phyloP scores from a whole-genome alignment of 1,139 yeast species.

The Keqinozyma sinolaborantium region DNA sequence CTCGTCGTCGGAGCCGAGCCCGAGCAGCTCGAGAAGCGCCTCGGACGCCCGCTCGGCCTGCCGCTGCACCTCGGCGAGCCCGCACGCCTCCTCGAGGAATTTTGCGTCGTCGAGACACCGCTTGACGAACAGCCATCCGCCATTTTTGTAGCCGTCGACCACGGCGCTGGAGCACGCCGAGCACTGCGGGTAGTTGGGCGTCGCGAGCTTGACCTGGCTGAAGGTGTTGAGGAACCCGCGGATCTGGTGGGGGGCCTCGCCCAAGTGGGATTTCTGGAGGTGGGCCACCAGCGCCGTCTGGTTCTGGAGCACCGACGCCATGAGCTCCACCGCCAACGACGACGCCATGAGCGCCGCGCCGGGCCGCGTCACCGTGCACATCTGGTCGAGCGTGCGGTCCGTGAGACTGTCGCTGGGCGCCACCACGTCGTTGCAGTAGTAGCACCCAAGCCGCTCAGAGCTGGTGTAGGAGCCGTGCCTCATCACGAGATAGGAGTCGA shows the following conservation, averaged over 20 bases:
- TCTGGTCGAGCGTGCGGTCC: constrained; percentile 88
- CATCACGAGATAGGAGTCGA: constrained; percentile 90
- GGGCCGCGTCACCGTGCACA: constrained; percentile 98
- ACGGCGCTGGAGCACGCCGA: constrained; percentile 78
- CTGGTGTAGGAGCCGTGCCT: constrained; percentile 64
- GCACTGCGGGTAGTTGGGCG: constrained; percentile 74
- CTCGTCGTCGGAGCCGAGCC: constrained; percentile 37
- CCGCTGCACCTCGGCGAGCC: constrained; percentile 67
- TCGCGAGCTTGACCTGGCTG: constrained; percentile 57
- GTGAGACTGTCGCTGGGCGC: constrained; percentile 87
- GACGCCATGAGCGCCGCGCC: constrained; percentile 91
- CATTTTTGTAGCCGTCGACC: constrained; percentile 40
- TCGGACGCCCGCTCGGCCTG: constrained; percentile 64
- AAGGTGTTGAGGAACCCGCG: constrained; percentile 77
- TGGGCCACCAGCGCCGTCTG: constrained; percentile 45
- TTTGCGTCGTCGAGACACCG: constrained; percentile 61
- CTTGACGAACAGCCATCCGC: constrained; percentile 81
- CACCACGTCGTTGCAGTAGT: constrained; percentile 91
- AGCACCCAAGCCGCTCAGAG: constrained; percentile 69
- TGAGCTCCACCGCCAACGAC: constrained; percentile 79
- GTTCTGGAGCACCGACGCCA: constrained; percentile 74
- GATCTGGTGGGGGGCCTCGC: constrained; percentile 82
- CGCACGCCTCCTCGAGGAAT: constrained; percentile 74
- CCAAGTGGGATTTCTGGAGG: constrained; percentile 46
- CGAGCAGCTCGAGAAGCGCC: constrained; percentile 32